Conservation (phyloP, 345 rosid species). For the Cardiospermum halicacabum region DNA sequence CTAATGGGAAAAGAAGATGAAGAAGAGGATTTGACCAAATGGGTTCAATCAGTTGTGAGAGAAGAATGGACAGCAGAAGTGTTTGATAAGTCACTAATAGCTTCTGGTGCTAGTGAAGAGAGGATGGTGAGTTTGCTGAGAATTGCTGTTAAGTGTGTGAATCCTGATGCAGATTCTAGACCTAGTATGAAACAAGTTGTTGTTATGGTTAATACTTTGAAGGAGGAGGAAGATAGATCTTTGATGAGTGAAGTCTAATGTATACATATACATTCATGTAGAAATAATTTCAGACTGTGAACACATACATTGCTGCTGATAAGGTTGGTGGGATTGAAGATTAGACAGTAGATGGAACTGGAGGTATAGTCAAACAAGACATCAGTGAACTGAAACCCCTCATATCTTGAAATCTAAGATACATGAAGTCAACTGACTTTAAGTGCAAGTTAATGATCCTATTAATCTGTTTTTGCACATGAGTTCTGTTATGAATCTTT, state of each 20-base stretch:
- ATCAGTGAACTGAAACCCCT: neutral
- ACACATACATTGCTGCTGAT: no score
- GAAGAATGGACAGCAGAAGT: slow-evolving; percentile 70
- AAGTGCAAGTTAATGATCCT: neutral
- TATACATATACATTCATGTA: neutral
- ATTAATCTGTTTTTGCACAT: neutral
- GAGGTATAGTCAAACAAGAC: slow-evolving; percentile 9
- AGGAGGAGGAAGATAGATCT: slow-evolving; percentile 60
- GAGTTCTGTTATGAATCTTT: neutral
- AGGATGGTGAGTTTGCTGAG: slow-evolving; percentile 55
- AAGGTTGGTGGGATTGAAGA: neutral
- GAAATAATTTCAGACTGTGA: neutral
- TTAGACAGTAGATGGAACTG: neutral
- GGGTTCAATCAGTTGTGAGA: slow-evolving; percentile 51
- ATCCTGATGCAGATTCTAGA: slow-evolving; percentile 29
- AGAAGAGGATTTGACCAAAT: slow-evolving; percentile 42
- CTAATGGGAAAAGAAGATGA: slow-evolving; percentile 37
- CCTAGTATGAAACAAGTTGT: slow-evolving; percentile 41
- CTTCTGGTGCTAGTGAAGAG: slow-evolving; percentile 49
- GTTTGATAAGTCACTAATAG: slow-evolving; percentile 42
- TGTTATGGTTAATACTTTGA: slow-evolving; percentile 37
- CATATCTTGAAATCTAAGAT: neutral
- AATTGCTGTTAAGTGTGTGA: slow-evolving; percentile 53
- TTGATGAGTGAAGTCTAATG: slow-evolving; percentile 16
- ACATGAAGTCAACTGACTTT: neutral